Percentiles rank a stretch among this genome's conserved stretches.
phyloP scores from a whole-genome alignment of 2,329 filamentous ascomycete species.

The Chlorencoelia australis region DNA sequence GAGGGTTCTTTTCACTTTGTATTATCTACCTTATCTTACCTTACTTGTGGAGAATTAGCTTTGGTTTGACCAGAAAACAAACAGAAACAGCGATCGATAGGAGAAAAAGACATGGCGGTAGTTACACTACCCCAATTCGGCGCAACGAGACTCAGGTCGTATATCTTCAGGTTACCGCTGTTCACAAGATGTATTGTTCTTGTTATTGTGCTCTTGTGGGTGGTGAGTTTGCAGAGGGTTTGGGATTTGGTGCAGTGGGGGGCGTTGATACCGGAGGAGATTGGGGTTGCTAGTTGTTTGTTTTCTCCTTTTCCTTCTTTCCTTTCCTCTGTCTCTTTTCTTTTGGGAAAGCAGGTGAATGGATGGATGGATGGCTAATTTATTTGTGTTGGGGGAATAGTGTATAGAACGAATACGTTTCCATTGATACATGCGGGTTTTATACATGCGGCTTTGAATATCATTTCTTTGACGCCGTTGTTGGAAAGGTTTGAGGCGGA shows the following conservation, averaged over 20 bases:
- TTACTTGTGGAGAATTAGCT: background rate
- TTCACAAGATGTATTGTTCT: constrained; percentile 66
- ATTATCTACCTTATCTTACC: background rate
- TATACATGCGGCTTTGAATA: constrained; percentile 71
- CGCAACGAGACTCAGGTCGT: constrained; percentile 65
- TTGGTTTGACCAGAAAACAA: background rate
- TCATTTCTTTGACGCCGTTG: constrained; percentile 72
- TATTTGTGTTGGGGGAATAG: constrained; percentile 36
- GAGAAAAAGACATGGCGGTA: background rate
- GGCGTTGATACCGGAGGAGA: constrained; percentile 65
- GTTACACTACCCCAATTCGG: constrained; percentile 43
- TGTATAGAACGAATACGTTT: constrained; percentile 89
- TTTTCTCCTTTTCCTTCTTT: no score
- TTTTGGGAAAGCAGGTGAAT: background rate
- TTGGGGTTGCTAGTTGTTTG: no score
- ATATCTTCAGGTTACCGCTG: constrained; percentile 74
- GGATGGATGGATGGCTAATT: background rate
- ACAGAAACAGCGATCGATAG: background rate
- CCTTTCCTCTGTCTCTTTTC: no score
- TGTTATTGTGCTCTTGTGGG: constrained; percentile 58
- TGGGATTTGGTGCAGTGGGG: constrained; percentile 73
- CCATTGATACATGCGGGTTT: constrained; percentile 76
- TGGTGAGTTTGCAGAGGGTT: constrained; percentile 55
- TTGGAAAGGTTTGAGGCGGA: constrained; percentile 90
- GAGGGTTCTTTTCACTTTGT: background rate